These are phyloP conservation scores for Botrytis cinerea DNA, from an alignment of 2,329 filamentous ascomycete species.

Conservation along the genomic window DNA sequence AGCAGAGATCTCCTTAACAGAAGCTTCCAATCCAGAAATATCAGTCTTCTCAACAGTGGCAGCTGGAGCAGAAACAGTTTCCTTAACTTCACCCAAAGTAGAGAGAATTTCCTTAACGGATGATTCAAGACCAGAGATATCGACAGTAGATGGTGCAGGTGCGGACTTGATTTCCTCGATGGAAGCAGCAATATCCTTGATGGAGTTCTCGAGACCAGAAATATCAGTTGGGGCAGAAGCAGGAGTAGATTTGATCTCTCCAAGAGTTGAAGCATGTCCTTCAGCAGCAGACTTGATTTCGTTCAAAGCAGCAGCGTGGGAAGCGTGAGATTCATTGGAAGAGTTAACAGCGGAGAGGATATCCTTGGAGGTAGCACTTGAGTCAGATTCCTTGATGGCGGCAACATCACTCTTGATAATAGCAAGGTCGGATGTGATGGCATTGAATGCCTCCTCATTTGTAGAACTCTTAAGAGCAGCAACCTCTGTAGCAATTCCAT, in stretches of 20 bases:
- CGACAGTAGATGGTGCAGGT: conserved; percentile 26
- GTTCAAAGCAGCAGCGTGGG: conserved; percentile 29
- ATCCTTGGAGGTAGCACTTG: conserved; percentile 28
- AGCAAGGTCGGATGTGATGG: conserved; percentile 32
- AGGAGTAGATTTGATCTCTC: conserved; percentile 25
- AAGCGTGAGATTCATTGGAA: conserved; percentile 34
- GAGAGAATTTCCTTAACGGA: conserved; percentile 30
- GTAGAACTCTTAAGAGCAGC: conserved; percentile 31
- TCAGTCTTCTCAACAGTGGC: conserved; percentile 28
- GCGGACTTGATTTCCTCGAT: conserved; percentile 26
- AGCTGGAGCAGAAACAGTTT: conserved; percentile 26
- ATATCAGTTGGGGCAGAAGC: conserved; percentile 31
- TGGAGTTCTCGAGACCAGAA: conserved; percentile 18
- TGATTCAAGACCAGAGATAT: conserved; percentile 28
- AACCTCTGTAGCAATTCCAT: conserved; percentile 33
- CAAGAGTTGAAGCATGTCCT: conserved; percentile 26
- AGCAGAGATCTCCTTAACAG: conserved; percentile 22
- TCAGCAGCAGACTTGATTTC: conserved; percentile 33
- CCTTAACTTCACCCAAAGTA: conserved; percentile 27
- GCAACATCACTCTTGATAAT: conserved; percentile 37
- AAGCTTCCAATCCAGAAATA: conserved; percentile 27
- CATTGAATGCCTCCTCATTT: conserved; percentile 32
- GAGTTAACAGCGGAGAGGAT: conserved; percentile 32
- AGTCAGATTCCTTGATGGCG: conserved; percentile 29
- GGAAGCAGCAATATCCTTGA: conserved; percentile 27